These are phyloP conservation scores for Amanita polypyramis DNA, from an alignment of 768 basidiomycete genomes.

Conservation along the genomic window DNA sequence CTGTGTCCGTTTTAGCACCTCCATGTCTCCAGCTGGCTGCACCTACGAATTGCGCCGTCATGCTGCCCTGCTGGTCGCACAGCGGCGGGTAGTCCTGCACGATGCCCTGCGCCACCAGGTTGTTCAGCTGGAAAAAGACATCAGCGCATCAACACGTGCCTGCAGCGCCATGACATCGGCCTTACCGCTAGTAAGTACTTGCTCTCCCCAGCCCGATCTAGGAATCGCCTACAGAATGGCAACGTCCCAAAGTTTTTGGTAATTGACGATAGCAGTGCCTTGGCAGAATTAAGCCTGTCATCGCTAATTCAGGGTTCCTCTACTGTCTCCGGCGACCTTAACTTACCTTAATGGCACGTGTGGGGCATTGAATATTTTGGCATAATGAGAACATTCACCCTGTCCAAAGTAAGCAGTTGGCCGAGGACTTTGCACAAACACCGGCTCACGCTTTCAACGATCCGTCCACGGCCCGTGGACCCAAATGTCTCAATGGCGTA, in stretches of 20 bases:
- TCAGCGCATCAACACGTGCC: neutral
- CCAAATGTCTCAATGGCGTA: slow-evolving; percentile 99
- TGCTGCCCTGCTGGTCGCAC: slow-evolving; percentile 71
- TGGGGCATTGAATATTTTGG: slow-evolving; percentile 58
- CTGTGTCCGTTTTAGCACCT: slow-evolving; percentile 23
- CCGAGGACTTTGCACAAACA: neutral
- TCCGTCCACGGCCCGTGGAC: slow-evolving; percentile 85
- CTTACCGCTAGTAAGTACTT: slow-evolving; percentile 85
- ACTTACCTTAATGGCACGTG: slow-evolving; percentile 65
- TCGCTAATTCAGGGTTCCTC: slow-evolving; percentile 3
- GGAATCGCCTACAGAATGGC: slow-evolving; percentile 91
- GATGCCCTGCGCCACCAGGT: slow-evolving; percentile 80
- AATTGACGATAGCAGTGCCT: slow-evolving; percentile 78
- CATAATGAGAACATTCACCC: slow-evolving; percentile 95
- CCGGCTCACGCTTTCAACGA: slow-evolving; percentile 62
- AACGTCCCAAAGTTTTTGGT: slow-evolving; percentile 90
- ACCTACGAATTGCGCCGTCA: slow-evolving; percentile 90
- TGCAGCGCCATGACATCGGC: neutral
- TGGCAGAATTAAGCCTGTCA: slow-evolving; percentile 69
- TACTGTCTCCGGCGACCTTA: neutral
- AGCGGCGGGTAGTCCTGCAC: slow-evolving; percentile 92
- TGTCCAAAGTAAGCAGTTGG: neutral
- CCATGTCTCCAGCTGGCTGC: neutral
- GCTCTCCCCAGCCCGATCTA: slow-evolving; percentile 87
- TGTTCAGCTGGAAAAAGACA: slow-evolving; percentile 52